These are phyloP conservation scores for Paraurostyla sp. DNA, from an alignment of 73 alveolate genomes.

Conservation along the genomic window DNA sequence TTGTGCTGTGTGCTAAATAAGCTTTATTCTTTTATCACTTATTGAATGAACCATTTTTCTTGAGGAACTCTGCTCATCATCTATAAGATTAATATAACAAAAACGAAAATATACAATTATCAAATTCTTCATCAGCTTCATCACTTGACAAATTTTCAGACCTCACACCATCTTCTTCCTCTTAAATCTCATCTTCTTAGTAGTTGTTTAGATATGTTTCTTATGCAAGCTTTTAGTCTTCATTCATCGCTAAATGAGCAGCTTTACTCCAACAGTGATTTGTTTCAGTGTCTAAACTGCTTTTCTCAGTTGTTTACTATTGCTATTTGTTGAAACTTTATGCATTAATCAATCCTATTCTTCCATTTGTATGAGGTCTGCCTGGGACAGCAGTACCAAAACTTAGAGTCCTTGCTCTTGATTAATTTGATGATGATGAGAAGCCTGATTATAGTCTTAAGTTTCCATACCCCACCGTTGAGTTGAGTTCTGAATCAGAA, in stretches of 20 bases:
- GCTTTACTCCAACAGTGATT: slow-evolving; percentile 6
- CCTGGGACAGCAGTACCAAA: background rate
- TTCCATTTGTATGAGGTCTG: background rate
- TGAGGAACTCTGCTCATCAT: slow-evolving; percentile 13
- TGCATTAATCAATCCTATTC: background rate
- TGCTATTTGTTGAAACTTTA: no score
- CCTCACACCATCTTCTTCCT: background rate
- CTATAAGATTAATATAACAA: background rate
- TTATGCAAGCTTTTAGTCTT: no score
- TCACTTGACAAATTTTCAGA: slow-evolving; percentile 44
- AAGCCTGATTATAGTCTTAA: no score
- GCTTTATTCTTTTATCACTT: background rate
- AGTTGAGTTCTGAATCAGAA: background rate
- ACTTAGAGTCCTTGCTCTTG: slow-evolving; percentile 3
- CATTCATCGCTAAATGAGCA: no score
- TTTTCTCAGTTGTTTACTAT: background rate
- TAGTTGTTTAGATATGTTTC: no score
- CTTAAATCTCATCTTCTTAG: no score
- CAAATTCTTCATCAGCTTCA: slow-evolving; percentile 16
- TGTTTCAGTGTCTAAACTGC: background rate
- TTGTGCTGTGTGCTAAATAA: background rate
- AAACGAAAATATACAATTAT: background rate
- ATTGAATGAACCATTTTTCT: background rate
- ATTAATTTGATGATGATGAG: no score
- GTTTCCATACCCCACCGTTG: background rate